These are phyloP conservation scores for Fusarium sambucinum DNA, from an alignment of 2,329 filamentous ascomycete species.

Conservation along the genomic window DNA sequence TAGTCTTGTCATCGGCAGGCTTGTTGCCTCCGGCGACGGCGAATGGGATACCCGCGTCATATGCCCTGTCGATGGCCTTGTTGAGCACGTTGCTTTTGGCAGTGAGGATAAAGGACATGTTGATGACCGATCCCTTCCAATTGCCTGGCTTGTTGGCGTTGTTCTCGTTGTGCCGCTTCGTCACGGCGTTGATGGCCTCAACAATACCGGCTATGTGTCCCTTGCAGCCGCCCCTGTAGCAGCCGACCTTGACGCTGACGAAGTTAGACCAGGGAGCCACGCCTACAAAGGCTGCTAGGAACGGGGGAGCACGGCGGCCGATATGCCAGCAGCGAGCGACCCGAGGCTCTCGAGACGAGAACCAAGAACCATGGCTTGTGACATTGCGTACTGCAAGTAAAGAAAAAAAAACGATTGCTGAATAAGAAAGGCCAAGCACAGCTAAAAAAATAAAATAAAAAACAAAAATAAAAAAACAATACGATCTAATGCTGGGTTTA, in stretches of 20 bases:
- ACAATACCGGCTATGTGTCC: neutral
- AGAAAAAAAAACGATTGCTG: neutral
- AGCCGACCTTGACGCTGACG: constrained; percentile 8
- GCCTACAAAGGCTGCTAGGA: constrained; percentile 2
- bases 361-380: constrained; percentile 6
- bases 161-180: constrained; percentile 9
- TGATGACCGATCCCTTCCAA: constrained; percentile 9
- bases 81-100: constrained; percentile 8
- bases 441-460: too few relatives aligned
- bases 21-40: constrained; percentile 13
- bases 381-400: neutral
- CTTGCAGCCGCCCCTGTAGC: constrained; percentile 1
- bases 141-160: constrained; percentile 8
- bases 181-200: constrained; percentile 5
- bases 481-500: neutral
- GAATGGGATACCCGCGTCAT: constrained; percentile 9
- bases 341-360: constrained; percentile 3
- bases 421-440: neutral
- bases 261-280: constrained; percentile 9
- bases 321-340: constrained; percentile 5
- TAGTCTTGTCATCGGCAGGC: neutral
- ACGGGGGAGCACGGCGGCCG: constrained; percentile 5
- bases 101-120: constrained; percentile 7
- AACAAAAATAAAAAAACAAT: too few relatives aligned
- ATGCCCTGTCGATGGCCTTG: constrained; percentile 9